Evolutionary conservation across 1,139 yeast genomes (phyloP).

Genomic region (Citeromyces siamensis): DNA sequence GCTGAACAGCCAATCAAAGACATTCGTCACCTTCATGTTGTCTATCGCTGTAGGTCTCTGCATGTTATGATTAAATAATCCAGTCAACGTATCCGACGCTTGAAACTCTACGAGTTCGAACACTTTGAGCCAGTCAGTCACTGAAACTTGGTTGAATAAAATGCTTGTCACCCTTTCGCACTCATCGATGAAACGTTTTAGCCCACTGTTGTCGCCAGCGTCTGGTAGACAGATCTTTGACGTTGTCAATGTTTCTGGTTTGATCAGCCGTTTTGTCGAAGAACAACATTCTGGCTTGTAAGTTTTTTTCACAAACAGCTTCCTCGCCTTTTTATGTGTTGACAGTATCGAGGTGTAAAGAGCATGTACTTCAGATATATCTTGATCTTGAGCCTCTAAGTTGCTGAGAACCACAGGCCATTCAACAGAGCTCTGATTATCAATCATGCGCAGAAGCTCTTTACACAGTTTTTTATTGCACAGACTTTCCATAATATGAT

Average conservation of each 20-base stretch:
- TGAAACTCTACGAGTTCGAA: conserved; percentile 67
- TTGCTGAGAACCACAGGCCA: conserved; percentile 50
- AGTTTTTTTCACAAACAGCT: conserved; percentile 63
- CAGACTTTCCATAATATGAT: conserved; percentile 64
- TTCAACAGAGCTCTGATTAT: conserved; percentile 51
- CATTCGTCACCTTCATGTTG: conserved; percentile 49
- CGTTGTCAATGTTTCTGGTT: conserved; percentile 12
- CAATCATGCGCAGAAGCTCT: conserved; percentile 55
- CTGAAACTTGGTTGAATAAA: conserved; percentile 44
- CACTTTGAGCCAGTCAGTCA: conserved; percentile 71
- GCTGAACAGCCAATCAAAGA: conserved; percentile 58
- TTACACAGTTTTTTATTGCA: conserved; percentile 49
- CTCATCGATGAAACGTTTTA: conserved; percentile 48
- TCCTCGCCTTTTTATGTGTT: conserved; percentile 58
- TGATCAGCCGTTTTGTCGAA: conserved; percentile 10
- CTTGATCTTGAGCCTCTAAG: conserved; percentile 9
- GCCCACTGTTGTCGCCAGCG: conserved; percentile 22
- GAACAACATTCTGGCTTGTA: conserved; percentile 51
- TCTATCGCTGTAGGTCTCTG: conserved; percentile 38
- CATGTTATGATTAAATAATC: conserved; percentile 46
- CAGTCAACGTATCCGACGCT: conserved; percentile 34
- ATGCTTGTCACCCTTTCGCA: conserved; percentile 54
- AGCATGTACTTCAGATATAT: conserved; percentile 21
- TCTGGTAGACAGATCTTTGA: conserved; percentile 11
- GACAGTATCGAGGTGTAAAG: conserved; percentile 26